Base-by-base conservation (phyloP, 192 early-diverging fungal genomes). In the Dispira parvispora region DNA sequence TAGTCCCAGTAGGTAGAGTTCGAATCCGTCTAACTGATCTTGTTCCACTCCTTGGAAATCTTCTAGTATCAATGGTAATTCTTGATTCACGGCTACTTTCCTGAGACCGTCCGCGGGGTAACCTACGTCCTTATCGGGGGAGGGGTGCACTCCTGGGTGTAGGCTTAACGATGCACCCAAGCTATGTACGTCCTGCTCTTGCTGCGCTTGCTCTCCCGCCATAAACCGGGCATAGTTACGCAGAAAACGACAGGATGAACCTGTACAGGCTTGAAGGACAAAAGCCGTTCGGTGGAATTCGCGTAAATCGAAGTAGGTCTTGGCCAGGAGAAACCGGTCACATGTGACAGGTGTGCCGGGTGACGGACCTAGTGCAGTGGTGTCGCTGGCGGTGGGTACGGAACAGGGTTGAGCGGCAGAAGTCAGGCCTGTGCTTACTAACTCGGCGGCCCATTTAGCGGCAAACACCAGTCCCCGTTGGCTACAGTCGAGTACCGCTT, bases 141-240 rank as follows among this genome's bases (percentile, higher is more conserved):
- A 12, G 32, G 32, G 32, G 6, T 6, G 32, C 32, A 6, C 32
- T 6, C 32, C 32, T 38, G 32, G 32, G 32, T 38, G 32, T 38
- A 38, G 32, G 32, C 32, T 38, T 6, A 38, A 38, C 32, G 32
- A 38, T 6, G 32, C 6, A 38, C 32, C 32, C 32, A 38, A 38
- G 6, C 32, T 38, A 38, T 38, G 32, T 6, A 38, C 32, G 32
- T 38, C 32, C 13, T 18, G 25, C 3, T 73, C 71, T 18, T 60
- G 44, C 21, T 44, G 44, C 3, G 53, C 64, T 52, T 64, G 57
- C 43, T 69, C 66, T 45, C 75, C 67, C 76, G 79, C 83, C 60
- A 94, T 69, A 67, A 80, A 92, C 67, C 72, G 80, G 13, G 89
- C 69, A 67, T 96, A 96, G 18, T 90, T 68, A 64, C 82, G 70